These are phyloP conservation scores for Trichomonascus vanleenenianus DNA, from an alignment of 805 yeast species.

Conservation along the genomic window DNA sequence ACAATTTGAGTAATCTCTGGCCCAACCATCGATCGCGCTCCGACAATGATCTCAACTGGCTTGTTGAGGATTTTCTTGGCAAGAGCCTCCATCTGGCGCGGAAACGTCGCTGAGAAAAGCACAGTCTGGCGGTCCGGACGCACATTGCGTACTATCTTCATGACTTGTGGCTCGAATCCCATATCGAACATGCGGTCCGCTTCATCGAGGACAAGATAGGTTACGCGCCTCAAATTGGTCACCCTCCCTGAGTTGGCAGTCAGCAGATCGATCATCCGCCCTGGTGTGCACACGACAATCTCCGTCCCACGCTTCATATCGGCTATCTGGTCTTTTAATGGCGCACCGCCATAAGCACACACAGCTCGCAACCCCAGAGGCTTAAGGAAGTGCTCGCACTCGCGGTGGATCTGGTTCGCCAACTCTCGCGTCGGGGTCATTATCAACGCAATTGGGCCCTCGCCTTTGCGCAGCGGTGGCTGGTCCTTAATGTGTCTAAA, in stretches of 20 bases:
- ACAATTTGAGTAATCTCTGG: conserved; percentile 70
- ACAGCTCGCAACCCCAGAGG: conserved; percentile 45
- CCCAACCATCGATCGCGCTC: conserved; percentile 74
- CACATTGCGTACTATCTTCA: conserved; percentile 63
- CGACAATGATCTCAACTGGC: conserved; percentile 74
- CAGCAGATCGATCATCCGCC: conserved; percentile 81
- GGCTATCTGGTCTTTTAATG: conserved; percentile 73
- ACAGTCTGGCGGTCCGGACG: conserved; percentile 87
- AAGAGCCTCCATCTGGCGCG: conserved; percentile 64
- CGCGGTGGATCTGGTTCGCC: conserved; percentile 73
- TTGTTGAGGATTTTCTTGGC: conserved; percentile 56
- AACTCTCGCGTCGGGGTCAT: conserved; percentile 91
- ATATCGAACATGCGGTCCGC: conserved; percentile 95
- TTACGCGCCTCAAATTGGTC: conserved; percentile 55
- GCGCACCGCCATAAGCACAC: conserved; percentile 89
- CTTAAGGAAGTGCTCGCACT: conserved; percentile 50
- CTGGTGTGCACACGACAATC: conserved; percentile 89
- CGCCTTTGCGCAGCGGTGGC: conserved; percentile 37
- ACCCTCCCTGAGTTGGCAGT: conserved; percentile 78
- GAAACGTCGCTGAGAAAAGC: conserved; percentile 90
- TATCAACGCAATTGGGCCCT: conserved; percentile 73
- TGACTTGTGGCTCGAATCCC: conserved; percentile 96
- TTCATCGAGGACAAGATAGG: conserved; percentile 87
- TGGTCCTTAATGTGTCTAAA: conserved; percentile 79
- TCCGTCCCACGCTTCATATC: conserved; percentile 71